Base-by-base conservation (phyloP, 2,329 filamentous ascomycete species). In the Thermomyces lanuginosus region DNA sequence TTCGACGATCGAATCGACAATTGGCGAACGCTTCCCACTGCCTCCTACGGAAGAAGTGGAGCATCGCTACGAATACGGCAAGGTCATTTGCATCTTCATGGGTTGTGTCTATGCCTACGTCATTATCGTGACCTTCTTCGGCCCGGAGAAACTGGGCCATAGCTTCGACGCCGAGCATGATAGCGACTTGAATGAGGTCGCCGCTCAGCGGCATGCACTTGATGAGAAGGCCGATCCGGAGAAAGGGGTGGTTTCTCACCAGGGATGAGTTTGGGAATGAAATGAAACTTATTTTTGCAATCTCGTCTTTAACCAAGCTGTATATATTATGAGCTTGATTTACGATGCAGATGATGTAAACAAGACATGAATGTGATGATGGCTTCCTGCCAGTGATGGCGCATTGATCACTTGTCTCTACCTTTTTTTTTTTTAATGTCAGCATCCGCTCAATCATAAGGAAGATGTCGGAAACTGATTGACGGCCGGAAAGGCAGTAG, bases 21-120 rank as follows among this genome's bases (percentile, higher is more conserved):
- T 83, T 19, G 78, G 78, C 18, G 75, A 83, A 51, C 57, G 61
- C 1, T 89, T 81, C 48, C 79, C 79, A 0, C 61, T 91, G 3
- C 61, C 72, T 0, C 56, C 67, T 0, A 65, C 63, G 1, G 48
- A 61, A 10, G 46, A 52, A 1, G 62, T 56, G 0, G 48, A 54
- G 16, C 49, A 53, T 24, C 60, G 76, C 3, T 81, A 76, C 48
- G 58, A 80, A 32, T 91, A 91, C 39, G 81, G 80, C 20, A 74
- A 74, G 40, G 81, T 91, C 6, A 86, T 92, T 36, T 81, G 75
- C 45, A 89, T 91, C 44, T 92, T 92, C 54, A 83, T 92, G 77
- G 83, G 65, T 1, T 82, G 76, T 39, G 81, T 91, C 1, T 92
- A 61, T 40, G 66, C 55, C 2, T 74, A 72, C 44, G 56, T 64